Conservation (phyloP, 805 yeast species). For the Jamesozyma jinghongensis region DNA sequence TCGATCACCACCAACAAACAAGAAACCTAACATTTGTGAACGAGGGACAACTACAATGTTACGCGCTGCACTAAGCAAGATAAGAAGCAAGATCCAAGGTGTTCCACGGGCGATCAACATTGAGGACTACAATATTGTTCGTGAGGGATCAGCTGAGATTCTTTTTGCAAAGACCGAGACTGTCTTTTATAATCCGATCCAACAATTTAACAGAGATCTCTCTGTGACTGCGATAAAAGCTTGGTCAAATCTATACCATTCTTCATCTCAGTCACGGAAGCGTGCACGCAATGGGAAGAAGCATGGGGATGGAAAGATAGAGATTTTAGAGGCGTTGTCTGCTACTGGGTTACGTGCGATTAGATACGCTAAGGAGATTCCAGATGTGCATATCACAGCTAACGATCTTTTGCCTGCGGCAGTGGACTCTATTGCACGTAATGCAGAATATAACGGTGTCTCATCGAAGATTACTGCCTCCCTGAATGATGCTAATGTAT, state of each 20-base stretch:
- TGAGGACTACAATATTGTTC: conserved; percentile 34
- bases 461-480: conserved; percentile 52
- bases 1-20: too few relatives aligned
- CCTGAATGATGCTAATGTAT: conserved; percentile 84
- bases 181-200: conserved; percentile 94
- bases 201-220: conserved; percentile 90
- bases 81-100: conserved; percentile 9
- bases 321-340: conserved; percentile 79
- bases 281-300: conserved; percentile 20
- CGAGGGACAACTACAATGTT: too few relatives aligned
- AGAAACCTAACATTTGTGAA: too few relatives aligned
- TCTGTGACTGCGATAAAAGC: conserved; percentile 80
- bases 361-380: conserved; percentile 87
- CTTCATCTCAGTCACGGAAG: too few relatives aligned
- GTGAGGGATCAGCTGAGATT: conserved; percentile 80
- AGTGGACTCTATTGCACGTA: conserved; percentile 66
- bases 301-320: conserved; percentile 34
- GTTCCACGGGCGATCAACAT: conserved; percentile 11
- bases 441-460: conserved; percentile 59
- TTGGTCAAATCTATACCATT: conserved; percentile 55
- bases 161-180: conserved; percentile 71
- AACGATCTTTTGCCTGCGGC: conserved; percentile 85
- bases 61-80: conserved; percentile 20
- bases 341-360: conserved; percentile 95
- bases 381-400: conserved; percentile 69